Evolutionary conservation across 768 basidiomycete genomes (phyloP).

Genomic region (Cystobasidium onofrii): DNA sequence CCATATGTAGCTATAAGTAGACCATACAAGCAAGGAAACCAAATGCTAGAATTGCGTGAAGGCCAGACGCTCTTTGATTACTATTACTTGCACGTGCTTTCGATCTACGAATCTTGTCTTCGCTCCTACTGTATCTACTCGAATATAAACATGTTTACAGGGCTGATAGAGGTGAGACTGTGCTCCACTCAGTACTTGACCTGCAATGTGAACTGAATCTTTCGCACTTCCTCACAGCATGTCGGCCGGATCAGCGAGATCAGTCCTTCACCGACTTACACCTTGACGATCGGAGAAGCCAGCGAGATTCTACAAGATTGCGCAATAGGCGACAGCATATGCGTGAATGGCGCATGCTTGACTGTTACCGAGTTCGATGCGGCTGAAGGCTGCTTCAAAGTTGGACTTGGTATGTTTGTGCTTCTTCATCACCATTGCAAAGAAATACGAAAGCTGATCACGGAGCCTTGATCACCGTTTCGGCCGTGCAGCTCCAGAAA

Average conservation of each 20-base stretch:
- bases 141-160: conserved; percentile 40
- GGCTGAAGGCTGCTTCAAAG: conserved; percentile 61
- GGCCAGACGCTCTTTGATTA: background rate
- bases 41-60: too few relatives aligned
- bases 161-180: conserved; percentile 42
- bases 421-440: background rate
- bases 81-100: background rate
- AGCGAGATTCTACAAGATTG: conserved; percentile 75
- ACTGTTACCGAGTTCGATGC: conserved; percentile 77
- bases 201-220: too few relatives aligned
- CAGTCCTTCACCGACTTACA: conserved; percentile 48
- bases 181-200: background rate
- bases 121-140: background rate
- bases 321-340: conserved; percentile 86
- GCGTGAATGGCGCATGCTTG: conserved; percentile 73
- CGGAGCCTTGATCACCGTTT: too few relatives aligned
- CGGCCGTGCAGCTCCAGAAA: conserved; percentile 65
- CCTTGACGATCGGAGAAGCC: conserved; percentile 65
- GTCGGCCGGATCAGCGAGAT: conserved; percentile 66
- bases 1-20: background rate
- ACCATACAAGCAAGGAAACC: too few relatives aligned
- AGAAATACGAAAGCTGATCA: background rate
- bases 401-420: conserved; percentile 55
- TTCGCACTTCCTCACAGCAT: conserved; percentile 51
- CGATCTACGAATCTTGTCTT: background rate